Conservation (phyloP, 2,329 filamentous ascomycete species). For the Scolecobasidium constrictum region DNA sequence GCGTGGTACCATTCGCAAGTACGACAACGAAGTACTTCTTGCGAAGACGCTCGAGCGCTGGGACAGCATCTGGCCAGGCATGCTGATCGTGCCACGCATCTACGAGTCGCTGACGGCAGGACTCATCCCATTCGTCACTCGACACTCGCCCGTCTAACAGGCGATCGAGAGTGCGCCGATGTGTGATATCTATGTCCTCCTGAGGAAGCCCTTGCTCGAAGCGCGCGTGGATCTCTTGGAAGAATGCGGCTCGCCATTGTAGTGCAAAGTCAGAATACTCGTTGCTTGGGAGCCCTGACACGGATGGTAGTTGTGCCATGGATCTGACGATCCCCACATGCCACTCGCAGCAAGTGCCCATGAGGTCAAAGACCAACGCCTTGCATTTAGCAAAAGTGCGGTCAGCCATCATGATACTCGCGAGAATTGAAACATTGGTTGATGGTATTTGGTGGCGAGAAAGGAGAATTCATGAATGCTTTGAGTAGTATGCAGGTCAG, state of each 20-base stretch:
- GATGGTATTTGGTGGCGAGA: too few relatives aligned
- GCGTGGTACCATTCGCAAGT: conserved; percentile 43
- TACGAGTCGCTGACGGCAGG: conserved; percentile 18
- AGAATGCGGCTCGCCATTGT: conserved; percentile 41
- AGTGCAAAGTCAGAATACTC: conserved; percentile 29
- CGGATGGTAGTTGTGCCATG: conserved; percentile 7
- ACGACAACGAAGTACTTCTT: conserved; percentile 33
- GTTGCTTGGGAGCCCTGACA: too few relatives aligned
- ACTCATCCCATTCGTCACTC: conserved; percentile 12
- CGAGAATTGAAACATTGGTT: too few relatives aligned
- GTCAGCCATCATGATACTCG: too few relatives aligned
- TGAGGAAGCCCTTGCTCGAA: conserved; percentile 23
- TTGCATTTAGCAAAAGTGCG: too few relatives aligned
- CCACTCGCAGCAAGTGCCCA: conserved; percentile 49
- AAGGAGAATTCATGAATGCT: too few relatives aligned
- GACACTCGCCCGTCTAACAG: conserved; percentile 22
- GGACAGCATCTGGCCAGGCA: conserved; percentile 40
- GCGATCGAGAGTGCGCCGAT: conserved; percentile 28
- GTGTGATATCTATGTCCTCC: conserved; percentile 44
- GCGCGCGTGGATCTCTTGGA: conserved; percentile 32
- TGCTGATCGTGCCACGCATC: conserved; percentile 38
- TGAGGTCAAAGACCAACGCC: conserved; percentile 46
- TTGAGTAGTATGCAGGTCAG: too few relatives aligned
- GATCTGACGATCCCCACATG: conserved; percentile 21
- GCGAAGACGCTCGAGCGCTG: conserved; percentile 30